Percentiles rank a stretch among this genome's conserved stretches.
These are phyloP conservation scores for Lachnum nothofagi DNA, from an alignment of 2,329 filamentous ascomycete genomes.

Conservation along the genomic window DNA sequence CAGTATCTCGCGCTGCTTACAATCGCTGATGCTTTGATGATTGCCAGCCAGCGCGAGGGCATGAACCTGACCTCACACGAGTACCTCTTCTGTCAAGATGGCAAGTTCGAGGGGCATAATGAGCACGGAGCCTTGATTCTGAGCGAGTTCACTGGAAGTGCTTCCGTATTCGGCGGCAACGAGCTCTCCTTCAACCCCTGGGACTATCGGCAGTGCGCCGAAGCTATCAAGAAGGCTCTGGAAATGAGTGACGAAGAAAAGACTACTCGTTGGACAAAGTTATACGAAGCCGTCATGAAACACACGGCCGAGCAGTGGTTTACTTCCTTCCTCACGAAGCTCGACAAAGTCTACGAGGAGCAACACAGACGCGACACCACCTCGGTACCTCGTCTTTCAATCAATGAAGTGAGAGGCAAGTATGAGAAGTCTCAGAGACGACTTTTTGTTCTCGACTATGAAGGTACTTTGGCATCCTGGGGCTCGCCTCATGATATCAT, in stretches of 20 bases:
- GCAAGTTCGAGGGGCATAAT: slow-evolving; percentile 61
- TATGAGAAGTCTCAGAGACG: slow-evolving; percentile 65
- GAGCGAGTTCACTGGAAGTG: slow-evolving; percentile 91
- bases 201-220: slow-evolving; percentile 84
- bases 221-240: slow-evolving; percentile 77
- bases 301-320: slow-evolving; percentile 88
- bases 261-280: slow-evolving; percentile 64
- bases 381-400: slow-evolving; percentile 77
- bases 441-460: slow-evolving; percentile 88
- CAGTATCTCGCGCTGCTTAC: slow-evolving; percentile 91
- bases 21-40: slow-evolving; percentile 86
- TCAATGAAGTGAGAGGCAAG: slow-evolving; percentile 56
- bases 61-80: slow-evolving; percentile 98
- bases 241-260: slow-evolving; percentile 76
- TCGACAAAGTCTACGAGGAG: slow-evolving; percentile 74
- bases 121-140: slow-evolving; percentile 86
- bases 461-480: slow-evolving; percentile 85
- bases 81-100: slow-evolving; percentile 89
- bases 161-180: slow-evolving; percentile 74
- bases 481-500: slow-evolving; percentile 80
- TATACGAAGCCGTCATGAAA: slow-evolving; percentile 68
- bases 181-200: slow-evolving; percentile 89
- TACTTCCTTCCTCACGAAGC: slow-evolving; percentile 63
- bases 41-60: slow-evolving; percentile 89
- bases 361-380: slow-evolving; percentile 80